phyloP scores from a whole-genome alignment of 768 basidiomycete species.

The Tylopilus sp. region DNA sequence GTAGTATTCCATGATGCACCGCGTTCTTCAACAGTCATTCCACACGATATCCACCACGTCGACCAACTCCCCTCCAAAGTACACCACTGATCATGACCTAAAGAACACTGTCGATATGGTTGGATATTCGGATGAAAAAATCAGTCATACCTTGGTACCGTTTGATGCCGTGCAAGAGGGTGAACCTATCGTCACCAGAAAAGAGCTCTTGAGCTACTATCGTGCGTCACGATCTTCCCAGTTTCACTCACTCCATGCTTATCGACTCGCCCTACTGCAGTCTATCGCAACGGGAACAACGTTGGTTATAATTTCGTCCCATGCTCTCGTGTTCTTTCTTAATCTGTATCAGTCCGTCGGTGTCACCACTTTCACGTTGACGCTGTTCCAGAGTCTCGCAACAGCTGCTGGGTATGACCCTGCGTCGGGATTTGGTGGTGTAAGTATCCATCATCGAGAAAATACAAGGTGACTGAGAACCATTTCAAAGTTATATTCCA shows the following conservation, averaged over 20 bases:
- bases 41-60: no score
- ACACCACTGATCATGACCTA: neutral
- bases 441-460: constrained; percentile 32
- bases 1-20: no score
- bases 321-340: neutral
- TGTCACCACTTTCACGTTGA: constrained; percentile 65
- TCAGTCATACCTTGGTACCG: constrained; percentile 17
- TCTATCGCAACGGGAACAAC: constrained; percentile 81
- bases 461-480: neutral
- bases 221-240: constrained; percentile 31
- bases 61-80: neutral
- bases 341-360: constrained; percentile 56
- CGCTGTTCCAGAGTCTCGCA: constrained; percentile 70
- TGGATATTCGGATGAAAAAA: no score
- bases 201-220: constrained; percentile 80
- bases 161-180: constrained; percentile 42
- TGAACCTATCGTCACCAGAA: constrained; percentile 69
- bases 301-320: constrained; percentile 33
- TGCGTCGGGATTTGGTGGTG: constrained; percentile 84
- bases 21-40: no score
- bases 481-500: constrained; percentile 74
- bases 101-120: constrained; percentile 7
- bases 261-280: constrained; percentile 33
- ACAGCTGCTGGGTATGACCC: constrained; percentile 74
- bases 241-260: neutral